Percentiles rank a stretch among this genome's conserved stretches.
Conservation (phyloP, 1,284 basidiomycete species). For the Phellinidium pouzarii region DNA sequence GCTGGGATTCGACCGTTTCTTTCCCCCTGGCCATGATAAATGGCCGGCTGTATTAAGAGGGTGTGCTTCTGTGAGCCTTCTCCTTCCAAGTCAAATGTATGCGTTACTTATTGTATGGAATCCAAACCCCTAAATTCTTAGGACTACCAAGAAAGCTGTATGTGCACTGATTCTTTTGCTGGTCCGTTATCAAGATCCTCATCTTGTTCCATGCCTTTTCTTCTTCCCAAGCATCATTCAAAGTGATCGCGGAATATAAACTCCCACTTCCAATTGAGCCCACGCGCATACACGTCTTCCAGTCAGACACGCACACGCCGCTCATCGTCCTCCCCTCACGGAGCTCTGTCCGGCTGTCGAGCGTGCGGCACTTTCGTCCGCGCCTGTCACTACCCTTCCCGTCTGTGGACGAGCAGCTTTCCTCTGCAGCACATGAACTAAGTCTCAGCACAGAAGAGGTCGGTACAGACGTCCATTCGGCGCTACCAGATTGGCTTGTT, state of each 20-base stretch:
- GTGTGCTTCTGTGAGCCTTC: conserved; percentile 49
- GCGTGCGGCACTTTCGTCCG: conserved; percentile 39
- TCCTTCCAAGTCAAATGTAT: background rate
- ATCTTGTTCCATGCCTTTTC: too few species aligned
- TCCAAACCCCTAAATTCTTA: conserved; percentile 26
- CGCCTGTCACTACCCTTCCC: conserved; percentile 28
- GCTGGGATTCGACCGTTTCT: conserved; percentile 59
- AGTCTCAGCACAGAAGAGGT: conserved; percentile 23
- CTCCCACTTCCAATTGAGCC: conserved; percentile 34
- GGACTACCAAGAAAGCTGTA: conserved; percentile 71
- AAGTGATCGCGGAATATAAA: conserved; percentile 41
- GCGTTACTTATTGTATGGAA: background rate
- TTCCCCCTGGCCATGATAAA: conserved; percentile 38
- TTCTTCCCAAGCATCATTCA: conserved; percentile 47
- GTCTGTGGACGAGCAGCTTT: conserved; percentile 19
- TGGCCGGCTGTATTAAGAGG: conserved; percentile 43
- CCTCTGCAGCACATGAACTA: conserved; percentile 20
- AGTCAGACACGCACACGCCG: conserved; percentile 42
- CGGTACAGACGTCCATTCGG: conserved; percentile 10
- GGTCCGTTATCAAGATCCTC: too few species aligned
- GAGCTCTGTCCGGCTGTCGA: conserved; percentile 39
- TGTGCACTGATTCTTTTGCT: conserved; percentile 13
- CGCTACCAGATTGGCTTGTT: conserved; percentile 10
- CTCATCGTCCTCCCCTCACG: conserved; percentile 41
- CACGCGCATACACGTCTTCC: conserved; percentile 38